These are phyloP conservation scores for Fonsecaea multimorphosa DNA, from an alignment of 2,329 filamentous ascomycete genomes.

Conservation along the genomic window DNA sequence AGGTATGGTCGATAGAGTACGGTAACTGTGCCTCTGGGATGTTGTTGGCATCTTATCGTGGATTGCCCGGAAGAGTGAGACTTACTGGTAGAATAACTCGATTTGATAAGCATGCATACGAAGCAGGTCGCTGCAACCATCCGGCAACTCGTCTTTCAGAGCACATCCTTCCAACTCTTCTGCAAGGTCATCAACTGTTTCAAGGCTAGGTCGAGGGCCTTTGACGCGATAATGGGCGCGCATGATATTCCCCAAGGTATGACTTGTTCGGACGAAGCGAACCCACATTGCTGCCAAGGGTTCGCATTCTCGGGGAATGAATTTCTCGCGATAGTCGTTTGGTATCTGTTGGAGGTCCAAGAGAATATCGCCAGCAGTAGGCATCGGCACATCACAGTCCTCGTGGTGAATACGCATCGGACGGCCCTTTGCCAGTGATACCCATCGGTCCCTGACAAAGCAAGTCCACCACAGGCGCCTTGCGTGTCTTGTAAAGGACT, in stretches of 20 bases:
- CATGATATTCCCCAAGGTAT: not conserved
- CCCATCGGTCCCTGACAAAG: constrained; percentile 6
- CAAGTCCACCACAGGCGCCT: constrained; percentile 10
- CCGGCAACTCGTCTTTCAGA: not conserved
- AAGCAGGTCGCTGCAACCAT: not conserved
- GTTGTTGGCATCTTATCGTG: not conserved
- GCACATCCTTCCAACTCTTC: not conserved
- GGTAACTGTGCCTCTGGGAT: not conserved
- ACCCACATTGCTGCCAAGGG: not conserved
- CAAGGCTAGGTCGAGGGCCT: not conserved
- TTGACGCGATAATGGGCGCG: not conserved
- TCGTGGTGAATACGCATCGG: constrained; percentile 15
- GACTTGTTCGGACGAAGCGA: not conserved
- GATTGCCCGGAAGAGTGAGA: not conserved
- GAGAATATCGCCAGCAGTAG: not conserved
- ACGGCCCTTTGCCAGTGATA: constrained; percentile 1
- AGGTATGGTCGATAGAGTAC: not conserved
- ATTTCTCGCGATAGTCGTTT: not conserved
- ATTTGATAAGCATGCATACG: constrained; percentile 3
- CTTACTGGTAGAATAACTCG: constrained; percentile 9
- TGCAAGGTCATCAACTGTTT: not conserved
- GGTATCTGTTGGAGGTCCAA: not conserved
- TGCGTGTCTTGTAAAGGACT: not conserved
- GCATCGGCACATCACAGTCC: constrained; percentile 11
- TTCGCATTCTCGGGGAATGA: not conserved